Percentiles rank a stretch among this genome's conserved stretches.
Evolutionary conservation across 2,329 filamentous ascomycete species (phyloP).

Genomic region (Alternaria sp.): DNA sequence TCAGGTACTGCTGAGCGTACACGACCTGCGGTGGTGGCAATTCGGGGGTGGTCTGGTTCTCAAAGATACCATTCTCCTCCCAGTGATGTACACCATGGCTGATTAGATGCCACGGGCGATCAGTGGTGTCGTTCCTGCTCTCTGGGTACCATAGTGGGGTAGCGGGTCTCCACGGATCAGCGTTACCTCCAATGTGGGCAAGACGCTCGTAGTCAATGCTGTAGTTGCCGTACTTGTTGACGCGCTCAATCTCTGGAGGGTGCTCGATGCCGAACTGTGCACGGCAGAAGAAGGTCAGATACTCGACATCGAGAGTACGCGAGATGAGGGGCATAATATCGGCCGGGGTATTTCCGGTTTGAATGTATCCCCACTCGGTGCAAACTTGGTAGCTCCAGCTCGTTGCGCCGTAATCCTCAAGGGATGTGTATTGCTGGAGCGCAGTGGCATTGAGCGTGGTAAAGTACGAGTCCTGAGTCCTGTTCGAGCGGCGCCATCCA

Average conservation of each 20-base stretch:
- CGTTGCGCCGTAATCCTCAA: conserved; percentile 35
- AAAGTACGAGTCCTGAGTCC: conserved; percentile 62
- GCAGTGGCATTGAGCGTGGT: conserved; percentile 56
- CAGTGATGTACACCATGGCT: conserved; percentile 81
- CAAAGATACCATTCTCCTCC: conserved; percentile 75
- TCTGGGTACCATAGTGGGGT: conserved; percentile 74
- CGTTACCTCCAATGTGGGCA: conserved; percentile 78
- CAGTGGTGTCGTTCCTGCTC: conserved; percentile 66
- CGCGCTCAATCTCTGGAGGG: conserved; percentile 68
- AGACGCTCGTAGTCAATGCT: conserved; percentile 77
- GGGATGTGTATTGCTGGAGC: conserved; percentile 25
- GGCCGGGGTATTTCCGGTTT: conserved; percentile 74
- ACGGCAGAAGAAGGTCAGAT: conserved; percentile 69
- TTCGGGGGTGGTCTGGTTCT: conserved; percentile 66
- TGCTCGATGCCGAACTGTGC: conserved; percentile 74
- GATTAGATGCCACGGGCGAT: conserved; percentile 78
- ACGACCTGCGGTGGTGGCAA: conserved; percentile 68
- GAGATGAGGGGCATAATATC: conserved; percentile 75
- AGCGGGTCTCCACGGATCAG: conserved; percentile 81
- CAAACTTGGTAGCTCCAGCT: conserved; percentile 67
- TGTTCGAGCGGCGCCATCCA: conserved; percentile 46
- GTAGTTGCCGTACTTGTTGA: conserved; percentile 82
- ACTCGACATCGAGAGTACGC: conserved; percentile 72
- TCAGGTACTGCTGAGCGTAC: conserved; percentile 66
- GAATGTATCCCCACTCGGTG: conserved; percentile 76